Conservation (phyloP, 768 basidiomycete genomes). For the Termitomyces sp. region DNA sequence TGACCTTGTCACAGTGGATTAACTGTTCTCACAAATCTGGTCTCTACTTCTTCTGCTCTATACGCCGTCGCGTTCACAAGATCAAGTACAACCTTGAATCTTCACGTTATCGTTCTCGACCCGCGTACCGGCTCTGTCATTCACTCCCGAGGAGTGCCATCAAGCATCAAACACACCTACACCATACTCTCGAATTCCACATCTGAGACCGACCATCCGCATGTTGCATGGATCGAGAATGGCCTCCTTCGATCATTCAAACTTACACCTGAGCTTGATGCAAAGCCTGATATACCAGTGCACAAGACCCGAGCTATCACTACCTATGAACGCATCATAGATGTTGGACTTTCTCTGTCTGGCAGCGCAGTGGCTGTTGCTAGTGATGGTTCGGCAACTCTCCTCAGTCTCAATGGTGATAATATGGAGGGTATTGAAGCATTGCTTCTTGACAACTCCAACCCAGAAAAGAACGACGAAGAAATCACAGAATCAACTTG, state of each 20-base stretch:
- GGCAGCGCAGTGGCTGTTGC: constrained; percentile 63
- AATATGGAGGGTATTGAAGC: constrained; percentile 45
- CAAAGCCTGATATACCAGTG: constrained; percentile 39
- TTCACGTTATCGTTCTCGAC: constrained; percentile 65
- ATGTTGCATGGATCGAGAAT: constrained; percentile 55
- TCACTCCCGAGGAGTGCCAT: constrained; percentile 49
- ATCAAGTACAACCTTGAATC: constrained; percentile 51
- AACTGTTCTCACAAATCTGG: constrained; percentile 60
- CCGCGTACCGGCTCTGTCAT: constrained; percentile 50
- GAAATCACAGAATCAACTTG: constrained; percentile 13
- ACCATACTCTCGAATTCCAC: constrained; percentile 23
- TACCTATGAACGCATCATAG: constrained; percentile 51
- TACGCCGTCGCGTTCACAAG: constrained; percentile 56
- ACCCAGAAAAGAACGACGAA: constrained; percentile 11
- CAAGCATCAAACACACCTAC: constrained; percentile 34
- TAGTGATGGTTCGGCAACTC: constrained; percentile 51
- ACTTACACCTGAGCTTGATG: constrained; percentile 50
- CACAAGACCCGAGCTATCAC: constrained; percentile 7
- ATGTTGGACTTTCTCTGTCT: constrained; percentile 53
- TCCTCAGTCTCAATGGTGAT: constrained; percentile 49
- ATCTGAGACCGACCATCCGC: constrained; percentile 22
- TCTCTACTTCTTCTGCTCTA: constrained; percentile 48
- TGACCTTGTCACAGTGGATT: constrained; percentile 44
- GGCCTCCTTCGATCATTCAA: constrained; percentile 45
- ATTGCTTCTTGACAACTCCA: constrained; percentile 50